Conservation (phyloP, 2,329 filamentous ascomycete genomes). For the Penicillium sp. region DNA sequence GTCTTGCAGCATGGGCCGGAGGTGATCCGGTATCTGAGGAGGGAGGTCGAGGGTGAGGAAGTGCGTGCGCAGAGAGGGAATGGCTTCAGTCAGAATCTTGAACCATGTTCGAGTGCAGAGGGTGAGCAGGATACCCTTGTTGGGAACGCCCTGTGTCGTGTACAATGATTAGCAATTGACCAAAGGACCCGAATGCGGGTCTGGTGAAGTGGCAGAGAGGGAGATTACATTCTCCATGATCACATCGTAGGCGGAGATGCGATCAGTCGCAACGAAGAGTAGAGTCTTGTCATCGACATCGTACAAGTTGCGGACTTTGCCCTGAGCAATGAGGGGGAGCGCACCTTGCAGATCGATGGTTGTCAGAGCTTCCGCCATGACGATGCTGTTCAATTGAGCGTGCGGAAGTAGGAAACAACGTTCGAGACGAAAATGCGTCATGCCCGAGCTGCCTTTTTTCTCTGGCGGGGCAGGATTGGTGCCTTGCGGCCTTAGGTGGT, state of each 20-base stretch:
- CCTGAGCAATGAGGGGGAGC: slow-evolving; percentile 55
- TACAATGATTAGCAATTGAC: slow-evolving; percentile 12
- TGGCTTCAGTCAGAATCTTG: slow-evolving; percentile 53
- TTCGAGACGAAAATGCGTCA: slow-evolving; percentile 22
- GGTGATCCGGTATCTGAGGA: slow-evolving; percentile 43
- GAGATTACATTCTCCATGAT: slow-evolving; percentile 69
- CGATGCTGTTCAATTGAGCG: slow-evolving; percentile 9
- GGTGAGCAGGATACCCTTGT: slow-evolving; percentile 66
- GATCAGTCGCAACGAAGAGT: slow-evolving; percentile 81
- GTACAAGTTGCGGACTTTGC: slow-evolving; percentile 82
- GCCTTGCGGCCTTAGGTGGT: slow-evolving; percentile 22
- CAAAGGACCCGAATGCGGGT: too few relatives aligned
- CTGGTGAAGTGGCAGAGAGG: slow-evolving; percentile 44
- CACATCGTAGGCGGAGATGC: slow-evolving; percentile 94
- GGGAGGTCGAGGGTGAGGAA: slow-evolving; percentile 61
- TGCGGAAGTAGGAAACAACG: slow-evolving; percentile 3
- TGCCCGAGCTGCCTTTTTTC: slow-evolving; percentile 15
- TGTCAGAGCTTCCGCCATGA: slow-evolving; percentile 42
- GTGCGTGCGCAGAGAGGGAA: slow-evolving; percentile 62
- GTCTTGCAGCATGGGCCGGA: slow-evolving; percentile 55
- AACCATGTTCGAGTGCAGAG: slow-evolving; percentile 69
- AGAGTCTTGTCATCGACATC: slow-evolving; percentile 66
- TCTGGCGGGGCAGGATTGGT: slow-evolving; percentile 19
- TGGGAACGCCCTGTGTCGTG: slow-evolving; percentile 58
- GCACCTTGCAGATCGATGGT: slow-evolving; percentile 43